Conservation (phyloP, 2,329 filamentous ascomycete genomes). For the Mariannaea elegans region DNA sequence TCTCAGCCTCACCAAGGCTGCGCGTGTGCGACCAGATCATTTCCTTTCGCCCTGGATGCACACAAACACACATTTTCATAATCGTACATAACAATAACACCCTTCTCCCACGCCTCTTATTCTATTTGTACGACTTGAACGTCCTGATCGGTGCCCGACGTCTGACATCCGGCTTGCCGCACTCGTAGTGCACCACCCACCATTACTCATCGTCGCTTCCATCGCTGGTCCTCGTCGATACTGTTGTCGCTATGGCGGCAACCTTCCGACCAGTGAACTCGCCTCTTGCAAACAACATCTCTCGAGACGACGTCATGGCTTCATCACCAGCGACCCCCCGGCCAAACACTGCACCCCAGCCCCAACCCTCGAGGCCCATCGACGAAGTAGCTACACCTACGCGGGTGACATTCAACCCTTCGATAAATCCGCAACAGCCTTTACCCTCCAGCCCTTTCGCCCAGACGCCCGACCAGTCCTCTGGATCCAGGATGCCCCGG, state of each 20-base stretch:
- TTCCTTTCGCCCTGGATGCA: constrained; percentile 22
- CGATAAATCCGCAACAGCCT: constrained; percentile 59
- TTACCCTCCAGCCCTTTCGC: constrained; percentile 63
- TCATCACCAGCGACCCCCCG: constrained; percentile 48
- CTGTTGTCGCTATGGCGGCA: constrained; percentile 53
- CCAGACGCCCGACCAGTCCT: constrained; percentile 53
- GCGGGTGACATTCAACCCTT: constrained; percentile 59
- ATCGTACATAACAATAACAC: constrained; percentile 24
- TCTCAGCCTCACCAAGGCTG: constrained; percentile 38
- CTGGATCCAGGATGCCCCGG: constrained; percentile 51
- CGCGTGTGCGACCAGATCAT: constrained; percentile 29
- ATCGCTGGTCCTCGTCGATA: constrained; percentile 19
- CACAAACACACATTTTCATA: constrained; percentile 20
- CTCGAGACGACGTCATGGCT: constrained; percentile 48
- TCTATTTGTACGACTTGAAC: constrained; percentile 33
- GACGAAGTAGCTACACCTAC: constrained; percentile 71
- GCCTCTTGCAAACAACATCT: constrained; percentile 45
- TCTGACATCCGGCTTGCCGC: constrained; percentile 18
- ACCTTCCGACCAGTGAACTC: constrained; percentile 60
- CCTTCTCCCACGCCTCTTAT: constrained; percentile 25
- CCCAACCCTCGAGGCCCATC: constrained; percentile 37
- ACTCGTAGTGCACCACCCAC: background rate
- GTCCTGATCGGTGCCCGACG: constrained; percentile 13
- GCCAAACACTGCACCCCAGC: constrained; percentile 47
- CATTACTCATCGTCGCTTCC: constrained; percentile 13